Percentiles rank a stretch among this genome's conserved stretches.
These are phyloP conservation scores for Quillaja saponaria DNA, from an alignment of 306 rosid genomes.

Conservation along the genomic window DNA sequence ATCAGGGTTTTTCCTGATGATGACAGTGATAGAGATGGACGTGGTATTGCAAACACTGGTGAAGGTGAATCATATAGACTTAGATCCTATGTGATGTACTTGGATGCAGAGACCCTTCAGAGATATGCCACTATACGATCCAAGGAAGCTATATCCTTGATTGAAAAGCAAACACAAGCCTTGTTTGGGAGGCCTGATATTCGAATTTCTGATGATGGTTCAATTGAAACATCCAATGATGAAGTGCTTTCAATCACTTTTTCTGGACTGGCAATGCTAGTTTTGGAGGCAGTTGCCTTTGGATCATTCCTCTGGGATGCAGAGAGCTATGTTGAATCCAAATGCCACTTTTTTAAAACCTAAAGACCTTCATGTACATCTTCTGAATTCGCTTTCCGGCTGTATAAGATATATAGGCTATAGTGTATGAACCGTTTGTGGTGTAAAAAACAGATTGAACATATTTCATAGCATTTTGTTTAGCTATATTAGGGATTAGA, in stretches of 20 bases:
- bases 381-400: constrained; percentile 21
- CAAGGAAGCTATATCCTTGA: constrained; percentile 88
- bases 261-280: constrained; percentile 77
- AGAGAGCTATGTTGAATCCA: constrained; percentile 80
- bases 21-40: constrained; percentile 33
- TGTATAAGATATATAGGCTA: constrained; percentile 36
- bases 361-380: constrained; percentile 21
- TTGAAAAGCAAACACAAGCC: constrained; percentile 93
- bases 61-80: constrained; percentile 52
- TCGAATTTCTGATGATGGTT: constrained; percentile 63
- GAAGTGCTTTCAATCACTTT: constrained; percentile 60
- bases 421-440: constrained; percentile 22
- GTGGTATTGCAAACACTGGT: constrained; percentile 33
- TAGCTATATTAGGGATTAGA: no score
- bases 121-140: constrained; percentile 85
- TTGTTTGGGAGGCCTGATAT: constrained; percentile 84
- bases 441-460: no score
- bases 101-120: constrained; percentile 82
- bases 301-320: constrained; percentile 89
- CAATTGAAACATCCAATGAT: constrained; percentile 63
- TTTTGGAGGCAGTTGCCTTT: constrained; percentile 81
- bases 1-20: constrained; percentile 56
- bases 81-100: constrained; percentile 80
- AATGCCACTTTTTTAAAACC: constrained; percentile 63
- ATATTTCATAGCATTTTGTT: no score